Percentiles rank a stretch among this genome's conserved stretches.
These are phyloP conservation scores for Brettanomyces naardenensis DNA, from an alignment of 805 yeast genomes.

Conservation along the genomic window DNA sequence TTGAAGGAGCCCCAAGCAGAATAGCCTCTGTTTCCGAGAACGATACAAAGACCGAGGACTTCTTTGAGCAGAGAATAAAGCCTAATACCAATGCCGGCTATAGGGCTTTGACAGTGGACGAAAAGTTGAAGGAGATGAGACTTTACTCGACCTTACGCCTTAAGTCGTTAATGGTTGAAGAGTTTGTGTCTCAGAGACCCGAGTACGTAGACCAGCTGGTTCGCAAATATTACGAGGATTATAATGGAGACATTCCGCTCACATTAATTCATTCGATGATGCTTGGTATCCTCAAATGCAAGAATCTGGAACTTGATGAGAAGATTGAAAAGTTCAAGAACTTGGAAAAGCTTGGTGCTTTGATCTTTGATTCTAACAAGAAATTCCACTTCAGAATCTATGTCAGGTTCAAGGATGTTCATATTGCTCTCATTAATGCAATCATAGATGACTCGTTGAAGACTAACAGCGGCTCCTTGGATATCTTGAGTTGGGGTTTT, in stretches of 20 bases:
- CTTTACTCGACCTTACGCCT: conserved; percentile 11
- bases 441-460: conserved; percentile 15
- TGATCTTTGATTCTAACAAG: conserved; percentile 11
- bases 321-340: conserved; percentile 15
- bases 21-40: too few species aligned
- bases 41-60: background rate
- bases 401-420: conserved; percentile 10
- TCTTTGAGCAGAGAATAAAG: background rate
- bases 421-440: conserved; percentile 14
- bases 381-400: conserved; percentile 10
- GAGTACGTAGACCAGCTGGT: conserved; percentile 10
- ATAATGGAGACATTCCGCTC: conserved; percentile 17
- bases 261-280: conserved; percentile 18
- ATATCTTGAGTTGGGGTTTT: conserved; percentile 20
- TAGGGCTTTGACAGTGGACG: conserved; percentile 2
- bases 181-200: conserved; percentile 11
- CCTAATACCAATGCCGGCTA: too few species aligned
- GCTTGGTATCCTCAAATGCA: conserved; percentile 15
- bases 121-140: conserved; percentile 4
- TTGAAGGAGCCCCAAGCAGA: background rate
- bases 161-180: conserved; percentile 14
- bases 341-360: conserved; percentile 16
- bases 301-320: conserved; percentile 7
- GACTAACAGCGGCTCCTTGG: conserved; percentile 14
- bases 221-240: conserved; percentile 13